phyloP scores from a whole-genome alignment of 345 rosid species.

The Pelargonium nanum region DNA sequence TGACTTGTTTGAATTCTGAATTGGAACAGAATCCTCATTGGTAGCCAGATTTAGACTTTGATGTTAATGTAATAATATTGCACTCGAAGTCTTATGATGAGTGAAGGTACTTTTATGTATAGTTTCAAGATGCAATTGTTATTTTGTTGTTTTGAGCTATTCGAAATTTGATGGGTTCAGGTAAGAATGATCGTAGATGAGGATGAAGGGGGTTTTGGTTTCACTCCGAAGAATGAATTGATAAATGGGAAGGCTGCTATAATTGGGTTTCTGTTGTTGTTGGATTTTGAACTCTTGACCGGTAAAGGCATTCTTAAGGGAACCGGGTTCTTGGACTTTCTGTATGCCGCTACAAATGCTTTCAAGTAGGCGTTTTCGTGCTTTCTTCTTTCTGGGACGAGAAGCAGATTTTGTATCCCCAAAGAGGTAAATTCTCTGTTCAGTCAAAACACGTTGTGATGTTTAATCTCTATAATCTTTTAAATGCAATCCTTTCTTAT shows the following conservation, averaged over 20 bases:
- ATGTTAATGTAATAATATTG: too few relatives aligned
- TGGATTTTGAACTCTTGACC: constrained; percentile 90
- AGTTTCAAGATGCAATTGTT: too few relatives aligned
- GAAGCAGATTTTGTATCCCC: too few relatives aligned
- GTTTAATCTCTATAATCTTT: too few relatives aligned
- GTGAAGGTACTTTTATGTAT: background rate
- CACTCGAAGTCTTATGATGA: too few relatives aligned
- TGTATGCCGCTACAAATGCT: constrained; percentile 56
- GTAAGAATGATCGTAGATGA: constrained; percentile 91
- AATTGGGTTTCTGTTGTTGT: constrained; percentile 70
- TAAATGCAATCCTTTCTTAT: too few relatives aligned
- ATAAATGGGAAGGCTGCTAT: constrained; percentile 90
- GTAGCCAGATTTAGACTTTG: too few relatives aligned
- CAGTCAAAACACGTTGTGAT: too few relatives aligned
- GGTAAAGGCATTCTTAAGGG: constrained; percentile 92
- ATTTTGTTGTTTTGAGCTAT: background rate
- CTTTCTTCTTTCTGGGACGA: background rate
- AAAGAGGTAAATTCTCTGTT: too few relatives aligned
- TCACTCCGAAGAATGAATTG: constrained; percentile 60
- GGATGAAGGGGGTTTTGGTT: constrained; percentile 61
- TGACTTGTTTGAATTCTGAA: too few relatives aligned
- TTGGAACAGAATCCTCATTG: too few relatives aligned
- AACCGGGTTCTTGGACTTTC: constrained; percentile 83
- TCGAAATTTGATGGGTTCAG: constrained; percentile 22
- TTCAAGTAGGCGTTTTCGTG: constrained; percentile 37